A percentile compares a stretch with the other conserved stretches of the same genome.
phyloP scores from a whole-genome alignment of 768 basidiomycete species.

The Macrolepiota fuliginosa region DNA sequence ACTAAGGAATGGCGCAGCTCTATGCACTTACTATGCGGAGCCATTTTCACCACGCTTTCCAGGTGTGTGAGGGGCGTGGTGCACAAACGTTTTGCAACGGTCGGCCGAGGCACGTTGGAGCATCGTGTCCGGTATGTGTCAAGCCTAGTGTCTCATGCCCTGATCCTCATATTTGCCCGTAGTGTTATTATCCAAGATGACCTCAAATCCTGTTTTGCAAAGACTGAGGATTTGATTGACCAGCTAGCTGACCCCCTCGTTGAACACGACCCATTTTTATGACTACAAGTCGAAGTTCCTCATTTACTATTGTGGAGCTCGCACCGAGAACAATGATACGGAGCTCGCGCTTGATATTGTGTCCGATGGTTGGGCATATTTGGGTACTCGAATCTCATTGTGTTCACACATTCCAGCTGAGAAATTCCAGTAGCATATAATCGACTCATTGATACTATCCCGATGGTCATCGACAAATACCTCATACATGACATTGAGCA shows the following conservation, averaged over 20 bases:
- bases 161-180: neutral
- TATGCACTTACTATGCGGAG: constrained; percentile 41
- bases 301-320: constrained; percentile 41
- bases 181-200: constrained; percentile 42
- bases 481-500: constrained; percentile 53
- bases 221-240: constrained; percentile 36
- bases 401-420: no score
- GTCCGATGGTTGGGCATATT: constrained; percentile 71
- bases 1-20: constrained; percentile 50
- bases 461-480: constrained; percentile 53
- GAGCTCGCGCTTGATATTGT: constrained; percentile 63
- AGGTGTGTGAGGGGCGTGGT: constrained; percentile 42
- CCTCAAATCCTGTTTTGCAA: constrained; percentile 39
- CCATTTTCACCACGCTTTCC: constrained; percentile 33
- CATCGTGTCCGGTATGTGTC: constrained; percentile 39
- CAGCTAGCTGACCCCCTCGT: constrained; percentile 49
- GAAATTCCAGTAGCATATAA: constrained; percentile 51
- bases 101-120: constrained; percentile 52
- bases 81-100: constrained; percentile 44
- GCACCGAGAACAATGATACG: constrained; percentile 33
- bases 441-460: constrained; percentile 54
- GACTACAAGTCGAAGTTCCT: constrained; percentile 44
- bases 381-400: no score
- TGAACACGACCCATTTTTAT: constrained; percentile 50
- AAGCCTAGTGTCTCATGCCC: neutral